Evolutionary conservation across 2,329 filamentous ascomycete genomes (phyloP).

Genomic region (Beauveria varroae): DNA sequence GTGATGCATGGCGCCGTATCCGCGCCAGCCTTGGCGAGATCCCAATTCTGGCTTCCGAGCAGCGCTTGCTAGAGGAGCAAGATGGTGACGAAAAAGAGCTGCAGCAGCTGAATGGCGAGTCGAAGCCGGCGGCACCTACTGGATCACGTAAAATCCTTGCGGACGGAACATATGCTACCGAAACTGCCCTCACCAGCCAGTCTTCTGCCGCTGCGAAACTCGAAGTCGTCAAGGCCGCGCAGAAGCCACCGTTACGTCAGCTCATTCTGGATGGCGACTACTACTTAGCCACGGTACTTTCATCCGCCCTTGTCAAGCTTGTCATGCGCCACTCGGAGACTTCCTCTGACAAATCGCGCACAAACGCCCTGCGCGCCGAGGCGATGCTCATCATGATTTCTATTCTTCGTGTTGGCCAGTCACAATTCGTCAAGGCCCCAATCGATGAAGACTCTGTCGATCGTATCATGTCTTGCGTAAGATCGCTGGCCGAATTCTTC

Average conservation of each 20-base stretch:
- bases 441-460: slow-evolving; percentile 99
- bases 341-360: slow-evolving; percentile 75
- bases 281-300: slow-evolving; percentile 90
- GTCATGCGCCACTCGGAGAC: slow-evolving; percentile 97
- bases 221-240: slow-evolving; percentile 92
- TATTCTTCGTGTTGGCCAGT: slow-evolving; percentile 94
- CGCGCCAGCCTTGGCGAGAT: slow-evolving; percentile 92
- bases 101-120: slow-evolving; percentile 72
- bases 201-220: slow-evolving; percentile 83
- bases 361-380: slow-evolving; percentile 89
- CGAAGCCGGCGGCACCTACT: slow-evolving; percentile 66
- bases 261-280: slow-evolving; percentile 96
- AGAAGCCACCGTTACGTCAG: slow-evolving; percentile 90
- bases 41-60: slow-evolving; percentile 90
- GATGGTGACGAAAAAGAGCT: slow-evolving; percentile 57
- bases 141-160: slow-evolving; percentile 88
- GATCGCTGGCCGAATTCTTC: slow-evolving; percentile 82
- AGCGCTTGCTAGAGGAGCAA: slow-evolving; percentile 80
- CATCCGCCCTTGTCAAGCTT: slow-evolving; percentile 90
- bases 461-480: slow-evolving; percentile 94
- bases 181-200: slow-evolving; percentile 90
- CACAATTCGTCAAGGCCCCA: slow-evolving; percentile 94
- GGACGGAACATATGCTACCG: slow-evolving; percentile 95
- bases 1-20: slow-evolving; percentile 95
- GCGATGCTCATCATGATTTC: slow-evolving; percentile 99